Base-by-base conservation (phyloP, 75 land plant species). In the Gnetum montanum region DNA sequence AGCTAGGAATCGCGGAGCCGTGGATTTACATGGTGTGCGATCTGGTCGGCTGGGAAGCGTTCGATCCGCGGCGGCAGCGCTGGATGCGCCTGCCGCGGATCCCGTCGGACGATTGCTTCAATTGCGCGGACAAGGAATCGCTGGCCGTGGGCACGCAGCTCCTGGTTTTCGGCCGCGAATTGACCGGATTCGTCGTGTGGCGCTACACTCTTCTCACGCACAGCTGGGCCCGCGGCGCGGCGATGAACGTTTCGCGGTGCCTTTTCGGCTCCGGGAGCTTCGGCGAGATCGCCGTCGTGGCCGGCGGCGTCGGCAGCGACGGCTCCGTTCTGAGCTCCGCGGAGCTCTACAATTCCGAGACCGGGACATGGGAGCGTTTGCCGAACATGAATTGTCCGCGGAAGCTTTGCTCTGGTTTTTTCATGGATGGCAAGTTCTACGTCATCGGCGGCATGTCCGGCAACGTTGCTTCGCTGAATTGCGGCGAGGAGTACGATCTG, bases 381-480 rank as follows among this genome's bases (percentile, higher is more conserved):
- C 84, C 84, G 6, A 61, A 72, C 22, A 77, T 81, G 81, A 43
- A 64, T 29, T 27, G 44, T 43, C 62, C 76, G 18, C 71, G 84
- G 41, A 72, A 57, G 37, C 29, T 68, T 26, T 77, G 76, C 12
- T 72, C 82, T 20, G 84, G 84, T 2, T 77, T 77, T 34, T 72
- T 68, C 34, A 78, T 81, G 82, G 84, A 81, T 63, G 82, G 82
- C 33, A 81, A 81, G 49, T 81, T 81, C 36, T 77, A 81, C 47
- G 84, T 81, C 2, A 77, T 81, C 8, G 84, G 84, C 12, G 84
- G 84, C 29, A 77, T 67, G 73, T 58, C 62, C 4, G 66, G 67
- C 37, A 57, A 52, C 31, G 63, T 60, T 5, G 66, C 52, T 22
- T 50, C 63, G 28, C 60, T 81, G 30, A 66, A 69, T 0, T 72